Base-by-base conservation (phyloP, 257 asterid species). In the Misopates orontium region DNA sequence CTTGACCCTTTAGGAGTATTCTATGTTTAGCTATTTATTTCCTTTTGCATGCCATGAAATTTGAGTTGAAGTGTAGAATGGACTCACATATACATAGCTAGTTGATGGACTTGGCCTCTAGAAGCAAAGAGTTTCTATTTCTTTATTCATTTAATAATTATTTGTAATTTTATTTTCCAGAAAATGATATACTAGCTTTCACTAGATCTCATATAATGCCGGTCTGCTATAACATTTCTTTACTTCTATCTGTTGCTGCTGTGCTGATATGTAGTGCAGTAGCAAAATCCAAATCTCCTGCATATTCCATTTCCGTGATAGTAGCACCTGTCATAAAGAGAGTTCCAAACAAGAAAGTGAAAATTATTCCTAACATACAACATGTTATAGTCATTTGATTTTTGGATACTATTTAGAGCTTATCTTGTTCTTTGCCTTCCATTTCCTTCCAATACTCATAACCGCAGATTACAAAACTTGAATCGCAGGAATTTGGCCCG, bases 401-500 rank as follows among this genome's bases (percentile, higher is more conserved):
- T 58, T 56, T 22, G 56, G 41, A 59, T 51, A 18, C 47, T 69
- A 25, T 62, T 7, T 28, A 60, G 31, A 41, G 57, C 67, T 20
- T 21, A 11, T 19, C 42, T 53, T 45, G 11, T 73, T 66, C 56
- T 58, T 28, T 18, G 28, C 61, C 42, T 14, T 24, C 22, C 50
- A 54, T 18, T 52, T 45, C 42, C 42, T 48, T 49, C 56, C 50
- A 70, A 45, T 63, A 51, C 53, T 58, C 54, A 52, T 56, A 70
- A 45, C 20, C 62, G 52, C 21, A 24, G 20, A 18, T 51, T 52
- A 31, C 14, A 72, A 36, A 13, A 40, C 56, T 56, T 68, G 8
- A 60, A 42, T 51, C 60, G 52, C 85, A 93, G 97, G 98, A 67
- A 81, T 93, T 73, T 93, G 98, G 98, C 98, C 98, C 0, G 97